A percentile compares a stretch with the other conserved stretches of the same genome.
Evolutionary conservation across 345 rosid genomes (phyloP).

Genomic region (Syzygium aqueum): DNA sequence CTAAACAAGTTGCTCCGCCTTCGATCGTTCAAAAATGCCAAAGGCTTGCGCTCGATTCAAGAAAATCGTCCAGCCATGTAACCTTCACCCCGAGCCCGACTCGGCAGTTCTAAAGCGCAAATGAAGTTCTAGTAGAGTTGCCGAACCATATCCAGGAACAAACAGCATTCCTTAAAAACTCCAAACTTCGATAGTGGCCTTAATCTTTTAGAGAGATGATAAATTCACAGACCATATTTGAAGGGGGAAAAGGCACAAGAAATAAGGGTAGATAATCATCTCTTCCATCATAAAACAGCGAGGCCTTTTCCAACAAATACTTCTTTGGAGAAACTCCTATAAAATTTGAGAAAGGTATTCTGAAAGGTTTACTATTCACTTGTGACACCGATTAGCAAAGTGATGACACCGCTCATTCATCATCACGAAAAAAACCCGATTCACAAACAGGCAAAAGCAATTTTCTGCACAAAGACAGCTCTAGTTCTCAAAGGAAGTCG

Average conservation of each 20-base stretch:
- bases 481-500: not conserved
- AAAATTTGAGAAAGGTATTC: not conserved
- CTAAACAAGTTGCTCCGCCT: not conserved
- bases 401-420: not conserved
- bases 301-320: not conserved
- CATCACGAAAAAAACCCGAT: not conserved
- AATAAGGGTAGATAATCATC: not conserved
- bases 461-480: not conserved
- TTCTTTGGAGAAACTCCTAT: not conserved
- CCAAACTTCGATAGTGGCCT: not conserved
- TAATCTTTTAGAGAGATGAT: not conserved
- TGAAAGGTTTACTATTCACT: not conserved
- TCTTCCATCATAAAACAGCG: not conserved
- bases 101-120: not conserved
- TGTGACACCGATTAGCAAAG: not conserved
- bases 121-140: not conserved
- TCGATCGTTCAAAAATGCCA: not conserved
- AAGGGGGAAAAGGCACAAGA: not conserved
- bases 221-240: not conserved
- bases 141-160: not conserved
- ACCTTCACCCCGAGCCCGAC: not conserved
- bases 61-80: not conserved
- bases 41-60: not conserved
- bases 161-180: not conserved
- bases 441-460: not conserved